These are phyloP conservation scores for Aspergillus oerlinghausenensis DNA, from an alignment of 2,329 filamentous ascomycete species.

Conservation along the genomic window DNA sequence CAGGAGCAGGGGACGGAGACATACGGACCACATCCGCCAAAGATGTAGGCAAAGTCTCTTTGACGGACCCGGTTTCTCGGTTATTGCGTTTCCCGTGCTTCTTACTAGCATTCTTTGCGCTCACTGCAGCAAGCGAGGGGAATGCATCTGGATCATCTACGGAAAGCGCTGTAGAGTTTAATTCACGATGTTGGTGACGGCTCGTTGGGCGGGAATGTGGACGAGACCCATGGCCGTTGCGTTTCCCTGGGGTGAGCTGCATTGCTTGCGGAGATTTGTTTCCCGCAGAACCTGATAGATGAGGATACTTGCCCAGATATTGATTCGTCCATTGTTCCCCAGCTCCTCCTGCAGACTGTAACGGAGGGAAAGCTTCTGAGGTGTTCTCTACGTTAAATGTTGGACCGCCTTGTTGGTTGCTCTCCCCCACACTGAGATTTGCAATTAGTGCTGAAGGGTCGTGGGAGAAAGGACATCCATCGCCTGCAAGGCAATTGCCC, in stretches of 20 bases:
- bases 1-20: constrained; percentile 76
- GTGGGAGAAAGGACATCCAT: constrained; percentile 94
- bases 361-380: constrained; percentile 75
- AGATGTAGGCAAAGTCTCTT: constrained; percentile 69
- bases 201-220: constrained; percentile 80
- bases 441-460: constrained; percentile 84
- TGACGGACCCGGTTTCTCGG: constrained; percentile 51
- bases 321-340: constrained; percentile 57
- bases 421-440: constrained; percentile 67
- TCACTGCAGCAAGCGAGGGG: constrained; percentile 75
- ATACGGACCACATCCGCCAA: constrained; percentile 93
- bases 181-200: constrained; percentile 65
- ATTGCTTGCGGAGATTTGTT: constrained; percentile 36
- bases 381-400: constrained; percentile 73
- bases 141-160: constrained; percentile 96
- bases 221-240: constrained; percentile 52
- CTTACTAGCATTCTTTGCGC: constrained; percentile 67
- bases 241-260: constrained; percentile 28
- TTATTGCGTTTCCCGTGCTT: constrained; percentile 84
- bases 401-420: constrained; percentile 42
- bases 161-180: constrained; percentile 64
- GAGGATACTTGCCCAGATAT: constrained; percentile 40
- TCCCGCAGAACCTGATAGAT: constrained; percentile 41
- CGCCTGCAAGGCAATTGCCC: constrained; percentile 89
- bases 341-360: constrained; percentile 57